Evolutionary conservation across 352 stramenopile genomes (phyloP).

Genomic region (Phytophthora europaea): DNA sequence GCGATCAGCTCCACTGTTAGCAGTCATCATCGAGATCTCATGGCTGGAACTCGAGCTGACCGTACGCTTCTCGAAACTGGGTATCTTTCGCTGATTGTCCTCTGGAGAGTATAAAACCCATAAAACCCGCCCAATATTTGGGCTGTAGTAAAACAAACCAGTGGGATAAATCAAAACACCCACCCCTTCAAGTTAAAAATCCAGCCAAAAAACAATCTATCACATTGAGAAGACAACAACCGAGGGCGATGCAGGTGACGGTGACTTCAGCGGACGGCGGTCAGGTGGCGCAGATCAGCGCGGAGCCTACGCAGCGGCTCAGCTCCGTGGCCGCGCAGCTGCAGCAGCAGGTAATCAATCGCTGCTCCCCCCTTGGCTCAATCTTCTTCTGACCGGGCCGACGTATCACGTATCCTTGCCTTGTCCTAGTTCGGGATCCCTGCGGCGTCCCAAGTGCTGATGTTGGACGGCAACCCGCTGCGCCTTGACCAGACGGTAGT

Average conservation of each 20-base stretch:
- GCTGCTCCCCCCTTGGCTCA: background rate
- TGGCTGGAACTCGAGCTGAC: background rate
- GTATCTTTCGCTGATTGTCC: background rate
- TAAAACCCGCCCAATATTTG: background rate
- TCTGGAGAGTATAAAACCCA: background rate
- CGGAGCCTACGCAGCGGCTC: slow-evolving; percentile 62
- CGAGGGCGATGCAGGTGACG: slow-evolving; percentile 63
- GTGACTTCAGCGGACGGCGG: slow-evolving; percentile 75
- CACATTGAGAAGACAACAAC: slow-evolving; percentile 5
- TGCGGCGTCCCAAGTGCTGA: slow-evolving; percentile 57
- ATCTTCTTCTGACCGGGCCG: background rate
- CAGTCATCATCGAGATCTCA: slow-evolving; percentile 25
- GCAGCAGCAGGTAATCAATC: slow-evolving; percentile 56
- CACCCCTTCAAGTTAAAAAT: background rate
- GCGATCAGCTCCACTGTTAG: slow-evolving; percentile 5
- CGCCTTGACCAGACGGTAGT: slow-evolving; percentile 63
- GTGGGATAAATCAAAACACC: background rate
- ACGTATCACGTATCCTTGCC: slow-evolving; percentile 4
- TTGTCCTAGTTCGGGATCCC: slow-evolving; percentile 72
- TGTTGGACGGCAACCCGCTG: slow-evolving; percentile 71
- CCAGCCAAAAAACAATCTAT: background rate
- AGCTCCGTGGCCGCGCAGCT: slow-evolving; percentile 53
- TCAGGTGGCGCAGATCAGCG: slow-evolving; percentile 59
- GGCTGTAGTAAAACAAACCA: background rate
- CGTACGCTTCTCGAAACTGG: background rate